These are phyloP conservation scores for Hura crepitans DNA, from an alignment of 441 rosid genomes.

Conservation along the genomic window DNA sequence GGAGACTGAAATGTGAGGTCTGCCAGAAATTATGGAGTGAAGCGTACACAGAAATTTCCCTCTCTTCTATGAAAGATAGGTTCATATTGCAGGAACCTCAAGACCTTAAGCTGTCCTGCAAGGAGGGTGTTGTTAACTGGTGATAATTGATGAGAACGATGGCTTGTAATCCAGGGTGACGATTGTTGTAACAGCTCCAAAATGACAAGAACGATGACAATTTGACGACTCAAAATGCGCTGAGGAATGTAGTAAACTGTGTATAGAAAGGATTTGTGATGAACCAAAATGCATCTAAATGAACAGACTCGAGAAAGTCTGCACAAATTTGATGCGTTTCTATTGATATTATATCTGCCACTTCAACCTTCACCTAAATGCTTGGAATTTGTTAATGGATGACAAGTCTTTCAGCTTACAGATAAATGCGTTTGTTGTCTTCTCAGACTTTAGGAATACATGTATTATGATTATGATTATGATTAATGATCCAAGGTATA, in stretches of 20 bases:
- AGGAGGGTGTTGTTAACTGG: neutral
- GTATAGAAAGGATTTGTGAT: neutral
- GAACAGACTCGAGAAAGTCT: neutral
- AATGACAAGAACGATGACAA: neutral
- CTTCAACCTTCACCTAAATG: neutral
- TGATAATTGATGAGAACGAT: no score
- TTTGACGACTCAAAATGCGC: neutral
- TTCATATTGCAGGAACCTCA: neutral
- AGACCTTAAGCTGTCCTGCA: neutral
- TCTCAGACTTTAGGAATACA: no score
- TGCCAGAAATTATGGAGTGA: neutral
- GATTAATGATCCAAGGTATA: no score
- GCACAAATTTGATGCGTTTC: neutral
- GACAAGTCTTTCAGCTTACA: no score
- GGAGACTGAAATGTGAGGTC: neutral
- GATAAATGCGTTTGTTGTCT: no score
- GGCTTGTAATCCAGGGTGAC: no score
- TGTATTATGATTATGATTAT: no score
- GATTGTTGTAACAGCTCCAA: neutral
- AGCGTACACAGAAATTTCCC: neutral
- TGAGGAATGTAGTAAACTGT: neutral
- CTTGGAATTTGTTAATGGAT: neutral
- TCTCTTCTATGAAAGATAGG: neutral
- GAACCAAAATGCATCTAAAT: neutral
- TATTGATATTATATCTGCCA: neutral